Evolutionary conservation across 306 rosid genomes (phyloP), one percentile per base, ranked within the genome.

Genomic region (Sicyos baderoa): DNA sequence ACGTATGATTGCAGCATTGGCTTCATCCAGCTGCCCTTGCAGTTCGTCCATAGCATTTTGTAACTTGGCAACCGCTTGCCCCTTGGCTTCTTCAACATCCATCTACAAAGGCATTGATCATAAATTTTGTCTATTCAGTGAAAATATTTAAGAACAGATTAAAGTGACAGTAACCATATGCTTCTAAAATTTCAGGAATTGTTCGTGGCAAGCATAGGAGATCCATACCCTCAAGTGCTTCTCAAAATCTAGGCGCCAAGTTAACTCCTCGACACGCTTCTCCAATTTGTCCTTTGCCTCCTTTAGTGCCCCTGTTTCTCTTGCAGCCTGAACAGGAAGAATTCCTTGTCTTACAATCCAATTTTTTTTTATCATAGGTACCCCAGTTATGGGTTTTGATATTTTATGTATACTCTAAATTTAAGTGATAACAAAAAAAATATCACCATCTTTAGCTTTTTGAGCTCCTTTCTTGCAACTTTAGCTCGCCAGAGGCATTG

Each of bases 221-320:
- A 56, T n/a, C 16, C 8, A 60, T 87, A 86, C 95, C 88, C 95
- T 81, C 84, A 82, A 64, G 82, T 88, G 89, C 77, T 90, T 90
- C 75, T 90, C 97, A 72, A 90, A 44, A 45, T 90, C 91, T 51
- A 90, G 80, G 80, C 97, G 78, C 97, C 97, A 90, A 59, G 88
- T 77, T 50, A 90, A 87, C 80, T 90, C 97, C 78, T 90, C 97
- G 13, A 90, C 97, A 4, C 91, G 97, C 82, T 90, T 90, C 82
- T 90, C 97, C 84, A 90, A 76, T 79, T 87, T 90, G 86, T 90
- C 97, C 85, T 90, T 90, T 1, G 97, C 97, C 75, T 88, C 97
- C 84, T 86, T 90, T 58, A 90, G 97, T 54, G 95, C 97, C 8
- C 97, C 97, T 0, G 95, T 83, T 60, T 90, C 97, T 81, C 91